These are phyloP conservation scores for Schizosaccharomyces octosporus DNA, from an alignment of 805 yeast genomes.

Conservation along the genomic window DNA sequence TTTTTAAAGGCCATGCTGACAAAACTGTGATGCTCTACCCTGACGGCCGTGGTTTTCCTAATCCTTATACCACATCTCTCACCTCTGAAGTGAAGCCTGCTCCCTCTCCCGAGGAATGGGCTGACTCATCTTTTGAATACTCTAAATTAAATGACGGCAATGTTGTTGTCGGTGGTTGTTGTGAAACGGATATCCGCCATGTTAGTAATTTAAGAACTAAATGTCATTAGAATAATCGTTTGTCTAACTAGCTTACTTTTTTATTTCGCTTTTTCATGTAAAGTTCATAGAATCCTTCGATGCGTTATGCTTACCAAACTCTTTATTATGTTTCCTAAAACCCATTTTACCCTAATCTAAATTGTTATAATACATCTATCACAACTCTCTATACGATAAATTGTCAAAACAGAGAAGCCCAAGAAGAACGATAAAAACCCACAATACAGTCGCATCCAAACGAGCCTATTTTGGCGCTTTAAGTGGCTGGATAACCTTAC, in stretches of 20 bases:
- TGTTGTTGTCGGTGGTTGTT: background rate
- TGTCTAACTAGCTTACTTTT: background rate
- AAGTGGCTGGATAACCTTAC: slow-evolving; percentile 74
- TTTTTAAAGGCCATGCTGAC: background rate
- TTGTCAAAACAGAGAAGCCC: too few species aligned
- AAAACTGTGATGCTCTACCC: background rate
- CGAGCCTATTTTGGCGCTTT: slow-evolving; percentile 13
- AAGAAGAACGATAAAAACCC: too few species aligned
- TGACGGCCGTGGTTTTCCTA: background rate
- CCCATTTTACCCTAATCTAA: background rate
- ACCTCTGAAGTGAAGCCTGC: background rate
- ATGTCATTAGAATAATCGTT: background rate
- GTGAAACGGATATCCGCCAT: background rate
- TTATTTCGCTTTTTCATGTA: background rate
- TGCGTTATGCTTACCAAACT: too few species aligned
- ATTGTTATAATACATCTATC: too few species aligned
- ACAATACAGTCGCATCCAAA: background rate
- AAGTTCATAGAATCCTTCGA: background rate
- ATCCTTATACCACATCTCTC: background rate
- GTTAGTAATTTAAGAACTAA: background rate
- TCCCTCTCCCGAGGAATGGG: background rate
- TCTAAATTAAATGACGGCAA: background rate
- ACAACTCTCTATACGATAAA: too few species aligned
- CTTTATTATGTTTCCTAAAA: background rate
- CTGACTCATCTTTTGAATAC: background rate